These are phyloP conservation scores for Tricholoma sp. DNA, from an alignment of 768 basidiomycete genomes.

Conservation along the genomic window DNA sequence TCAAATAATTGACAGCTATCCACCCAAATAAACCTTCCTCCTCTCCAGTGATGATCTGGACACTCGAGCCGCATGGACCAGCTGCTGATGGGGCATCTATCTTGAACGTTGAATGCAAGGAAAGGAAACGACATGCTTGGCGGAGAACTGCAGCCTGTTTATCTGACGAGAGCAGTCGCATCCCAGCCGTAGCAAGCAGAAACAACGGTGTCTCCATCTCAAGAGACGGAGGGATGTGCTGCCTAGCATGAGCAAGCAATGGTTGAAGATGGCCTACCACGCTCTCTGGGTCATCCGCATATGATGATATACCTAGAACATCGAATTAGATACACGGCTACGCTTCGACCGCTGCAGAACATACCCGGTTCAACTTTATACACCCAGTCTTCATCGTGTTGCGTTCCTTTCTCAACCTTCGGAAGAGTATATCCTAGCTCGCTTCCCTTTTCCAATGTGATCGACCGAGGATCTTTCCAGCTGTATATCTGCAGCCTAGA, in stretches of 20 bases:
- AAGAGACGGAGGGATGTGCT: constrained; percentile 82
- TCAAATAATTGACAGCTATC: constrained; percentile 98
- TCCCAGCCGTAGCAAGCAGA: constrained; percentile 93
- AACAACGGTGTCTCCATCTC: constrained; percentile 86
- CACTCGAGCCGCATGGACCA: constrained; percentile 89
- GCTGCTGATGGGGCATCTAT: constrained; percentile 58
- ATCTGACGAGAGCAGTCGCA: constrained; percentile 75
- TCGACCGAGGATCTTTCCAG: constrained; percentile 78
- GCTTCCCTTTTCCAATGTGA: constrained; percentile 45
- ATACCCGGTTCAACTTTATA: constrained; percentile 90
- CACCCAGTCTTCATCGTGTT: constrained; percentile 78
- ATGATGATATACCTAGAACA: constrained; percentile 76
- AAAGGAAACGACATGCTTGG: constrained; percentile 73
- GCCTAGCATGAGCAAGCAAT: constrained; percentile 75
- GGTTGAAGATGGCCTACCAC: constrained; percentile 79
- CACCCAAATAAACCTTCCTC: constrained; percentile 98
- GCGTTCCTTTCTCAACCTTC: constrained; percentile 88
- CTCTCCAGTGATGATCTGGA: constrained; percentile 94
- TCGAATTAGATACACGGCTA: not conserved
- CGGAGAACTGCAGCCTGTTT: constrained; percentile 72
- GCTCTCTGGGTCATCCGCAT: constrained; percentile 60
- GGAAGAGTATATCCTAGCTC: constrained; percentile 59
- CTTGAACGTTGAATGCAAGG: constrained; percentile 70
- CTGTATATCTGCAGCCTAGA: constrained; percentile 96
- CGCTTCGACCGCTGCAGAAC: constrained; percentile 21